Evolutionary conservation across 306 rosid species (phyloP).

Genomic region (Astragalus glycyphyllos): DNA sequence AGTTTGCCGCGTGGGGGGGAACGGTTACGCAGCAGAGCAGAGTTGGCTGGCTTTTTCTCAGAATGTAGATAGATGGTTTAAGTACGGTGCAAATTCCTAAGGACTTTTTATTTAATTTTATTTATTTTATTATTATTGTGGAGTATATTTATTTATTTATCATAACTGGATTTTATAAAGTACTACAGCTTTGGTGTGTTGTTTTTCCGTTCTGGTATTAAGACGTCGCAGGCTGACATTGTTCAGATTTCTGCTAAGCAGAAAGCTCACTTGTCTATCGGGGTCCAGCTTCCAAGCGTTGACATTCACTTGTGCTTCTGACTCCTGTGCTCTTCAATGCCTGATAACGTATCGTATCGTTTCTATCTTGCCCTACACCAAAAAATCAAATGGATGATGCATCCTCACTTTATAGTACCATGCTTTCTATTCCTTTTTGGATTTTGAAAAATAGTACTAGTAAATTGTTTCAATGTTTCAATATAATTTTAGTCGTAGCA

Average conservation of each 20-base stretch:
- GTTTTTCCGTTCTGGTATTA: constrained; percentile 29
- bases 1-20: constrained; percentile 77
- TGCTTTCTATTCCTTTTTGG: too few relatives aligned
- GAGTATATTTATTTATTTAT: too few relatives aligned
- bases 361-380: constrained; percentile 46
- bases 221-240: constrained; percentile 50
- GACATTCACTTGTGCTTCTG: constrained; percentile 69
- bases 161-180: too few relatives aligned
- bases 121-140: too few relatives aligned
- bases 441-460: too few relatives aligned
- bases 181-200: too few relatives aligned
- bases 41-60: constrained; percentile 66
- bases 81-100: constrained; percentile 42
- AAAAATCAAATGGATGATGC: constrained; percentile 45
- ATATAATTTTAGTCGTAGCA: too few relatives aligned
- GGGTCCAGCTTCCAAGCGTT: constrained; percentile 53
- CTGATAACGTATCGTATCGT: constrained; percentile 55
- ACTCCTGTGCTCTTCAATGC: constrained; percentile 37
- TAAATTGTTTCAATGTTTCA: too few relatives aligned
- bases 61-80: constrained; percentile 37
- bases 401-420: background rate
- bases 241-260: background rate
- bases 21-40: constrained; percentile 62
- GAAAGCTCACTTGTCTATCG: background rate
- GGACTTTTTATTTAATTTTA: background rate